Conservation (phyloP, 805 yeast species). For the Cyberlindnera amylophila region DNA sequence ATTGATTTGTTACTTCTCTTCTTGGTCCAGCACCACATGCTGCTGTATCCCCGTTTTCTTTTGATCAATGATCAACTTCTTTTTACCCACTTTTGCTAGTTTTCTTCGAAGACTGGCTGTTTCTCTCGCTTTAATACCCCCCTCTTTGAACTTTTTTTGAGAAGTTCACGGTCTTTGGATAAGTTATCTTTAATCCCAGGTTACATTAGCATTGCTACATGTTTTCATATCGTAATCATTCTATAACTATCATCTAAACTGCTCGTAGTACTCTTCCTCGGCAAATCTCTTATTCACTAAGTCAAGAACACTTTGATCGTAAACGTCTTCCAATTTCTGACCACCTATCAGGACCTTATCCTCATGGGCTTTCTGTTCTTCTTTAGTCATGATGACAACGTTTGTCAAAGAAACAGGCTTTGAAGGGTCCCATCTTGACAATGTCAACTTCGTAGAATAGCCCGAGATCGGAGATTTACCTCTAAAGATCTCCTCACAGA, state of each 20-base stretch:
- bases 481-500: constrained; percentile 87
- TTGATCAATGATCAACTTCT: too few relatives aligned
- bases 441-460: constrained; percentile 70
- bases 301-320: constrained; percentile 53
- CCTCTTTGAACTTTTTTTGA: too few relatives aligned
- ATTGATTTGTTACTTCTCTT: not conserved
- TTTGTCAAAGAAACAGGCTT: constrained; percentile 68
- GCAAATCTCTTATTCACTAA: constrained; percentile 59
- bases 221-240: not conserved
- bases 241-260: constrained; percentile 36
- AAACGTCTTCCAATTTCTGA: constrained; percentile 59
- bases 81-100: too few relatives aligned
- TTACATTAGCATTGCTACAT: not conserved
- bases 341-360: constrained; percentile 65
- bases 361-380: constrained; percentile 82
- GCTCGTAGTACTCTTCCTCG: constrained; percentile 73
- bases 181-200: not conserved
- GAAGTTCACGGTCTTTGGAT: too few relatives aligned
- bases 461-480: constrained; percentile 90
- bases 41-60: too few relatives aligned
- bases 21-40: too few relatives aligned
- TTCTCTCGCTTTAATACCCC: too few relatives aligned
- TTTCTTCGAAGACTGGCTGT: too few relatives aligned
- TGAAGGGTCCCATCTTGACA: constrained; percentile 80
- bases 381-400: constrained; percentile 82